Evolutionary conservation across 805 yeast genomes (phyloP), one percentile per base, ranked within the genome.

Genomic region (Cyberlindnera euphorbiae): DNA sequence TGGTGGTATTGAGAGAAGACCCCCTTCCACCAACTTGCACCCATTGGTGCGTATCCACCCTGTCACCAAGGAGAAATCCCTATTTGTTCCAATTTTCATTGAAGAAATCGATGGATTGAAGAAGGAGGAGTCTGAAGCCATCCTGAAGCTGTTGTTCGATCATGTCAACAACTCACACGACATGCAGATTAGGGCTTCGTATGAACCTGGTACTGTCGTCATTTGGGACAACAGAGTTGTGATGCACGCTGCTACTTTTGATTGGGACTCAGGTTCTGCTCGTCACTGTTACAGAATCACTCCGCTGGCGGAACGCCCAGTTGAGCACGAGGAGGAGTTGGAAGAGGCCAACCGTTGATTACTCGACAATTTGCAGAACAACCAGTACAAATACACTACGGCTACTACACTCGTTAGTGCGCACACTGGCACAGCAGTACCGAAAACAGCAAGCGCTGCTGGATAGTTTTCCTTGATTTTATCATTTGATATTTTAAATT

Each of bases 221-320:
- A 59, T 81, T 18, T 83, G 90, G 90, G 93, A 83, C 53, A 83
- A 83, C 66, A 75, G 93, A 56, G 66, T 81, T 52, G 72, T 77
- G 8, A 60, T 73, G 17, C 93, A 83, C 57, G 66, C 83, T 11
- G 87, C 88, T 12, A 67, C 78, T 13, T 71, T 75, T 37, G 90
- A 83, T 51, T 82, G 85, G 80, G 81, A 73, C 46, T 67, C 73
- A 30, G 79, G 82, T 13, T 73, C 69, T 26, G 67, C 75, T 17
- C 73, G 93, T 58, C 90, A 82, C 47, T 84, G 83, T 8, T 77
- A 78, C 53, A 72, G 90, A 58, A 73, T 82, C 39, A 81, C 88
- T 13, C 79, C 83, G 4, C 73, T 74, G 49, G 89, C 80, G 14
- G 90, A 83, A 58, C 67, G 81, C 54, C 90, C 93, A 2, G 71